These are phyloP conservation scores for Podila clonocystis DNA, from an alignment of 192 early-diverging fungal genomes.

Conservation along the genomic window DNA sequence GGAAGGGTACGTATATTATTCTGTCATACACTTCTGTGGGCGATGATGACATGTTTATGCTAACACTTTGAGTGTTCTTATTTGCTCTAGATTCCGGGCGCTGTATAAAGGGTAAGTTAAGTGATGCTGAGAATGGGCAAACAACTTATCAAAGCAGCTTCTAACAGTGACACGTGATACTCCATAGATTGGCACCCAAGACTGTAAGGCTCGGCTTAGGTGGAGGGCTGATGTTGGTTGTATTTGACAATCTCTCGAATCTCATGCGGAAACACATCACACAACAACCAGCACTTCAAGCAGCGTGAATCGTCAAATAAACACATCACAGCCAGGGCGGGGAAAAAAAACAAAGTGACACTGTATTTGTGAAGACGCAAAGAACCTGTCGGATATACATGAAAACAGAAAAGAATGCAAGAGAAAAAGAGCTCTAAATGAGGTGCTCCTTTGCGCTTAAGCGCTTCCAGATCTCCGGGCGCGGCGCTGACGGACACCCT, in stretches of 20 bases:
- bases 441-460: slow-evolving; percentile 6
- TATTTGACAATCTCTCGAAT: slow-evolving; percentile 81
- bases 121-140: neutral
- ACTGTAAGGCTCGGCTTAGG: slow-evolving; percentile 90
- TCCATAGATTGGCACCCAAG: slow-evolving; percentile 74
- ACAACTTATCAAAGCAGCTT: neutral
- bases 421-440: neutral
- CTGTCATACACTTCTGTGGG: neutral
- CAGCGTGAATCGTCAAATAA: neutral
- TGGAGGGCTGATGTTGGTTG: slow-evolving; percentile 80
- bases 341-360: too few species aligned
- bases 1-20: slow-evolving; percentile 72
- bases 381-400: too few species aligned
- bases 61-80: neutral
- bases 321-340: too few species aligned
- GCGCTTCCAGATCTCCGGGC: slow-evolving; percentile 38
- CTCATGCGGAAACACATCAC: slow-evolving; percentile 77
- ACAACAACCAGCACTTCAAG: neutral
- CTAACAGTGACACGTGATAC: neutral
- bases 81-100: slow-evolving; percentile 61
- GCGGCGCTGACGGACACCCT: slow-evolving; percentile 77
- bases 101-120: slow-evolving; percentile 81
- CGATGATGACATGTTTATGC: neutral
- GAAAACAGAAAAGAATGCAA: too few species aligned
- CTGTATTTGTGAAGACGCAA: too few species aligned